phyloP scores from a whole-genome alignment of 139 green algal genomes.

The Medakamo hakoo region DNA sequence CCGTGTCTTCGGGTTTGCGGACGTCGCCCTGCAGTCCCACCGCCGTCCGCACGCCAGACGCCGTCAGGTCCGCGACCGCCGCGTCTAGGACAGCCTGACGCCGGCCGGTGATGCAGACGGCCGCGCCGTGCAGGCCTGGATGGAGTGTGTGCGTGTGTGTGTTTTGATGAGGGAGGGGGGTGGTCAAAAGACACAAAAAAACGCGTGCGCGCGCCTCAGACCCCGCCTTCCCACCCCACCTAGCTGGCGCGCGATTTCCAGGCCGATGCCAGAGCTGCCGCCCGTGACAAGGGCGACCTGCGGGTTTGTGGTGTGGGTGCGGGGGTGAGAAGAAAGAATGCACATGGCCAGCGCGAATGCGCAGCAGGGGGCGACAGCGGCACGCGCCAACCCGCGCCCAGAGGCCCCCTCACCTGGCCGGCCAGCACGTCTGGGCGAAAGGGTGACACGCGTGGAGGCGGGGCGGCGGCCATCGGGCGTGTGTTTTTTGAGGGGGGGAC shows the following conservation, averaged over 20 bases:
- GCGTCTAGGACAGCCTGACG: constrained; percentile 49
- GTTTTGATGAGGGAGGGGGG: neutral
- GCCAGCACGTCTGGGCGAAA: constrained; percentile 12
- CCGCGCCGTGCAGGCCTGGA: constrained; percentile 66
- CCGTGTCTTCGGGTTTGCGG: constrained; percentile 46
- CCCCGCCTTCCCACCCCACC: too few species aligned
- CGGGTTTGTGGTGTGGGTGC: neutral
- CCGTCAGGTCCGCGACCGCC: constrained; percentile 11
- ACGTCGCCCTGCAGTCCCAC: constrained; percentile 65
- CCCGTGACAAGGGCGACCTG: constrained; percentile 71
- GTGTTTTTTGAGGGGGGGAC: too few species aligned
- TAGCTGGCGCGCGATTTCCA: constrained; percentile 71
- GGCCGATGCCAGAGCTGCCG: constrained; percentile 65
- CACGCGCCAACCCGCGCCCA: too few species aligned
- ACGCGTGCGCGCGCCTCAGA: too few species aligned
- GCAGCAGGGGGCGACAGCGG: too few species aligned
- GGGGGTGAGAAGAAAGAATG: neutral
- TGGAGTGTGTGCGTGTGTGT: too few species aligned
- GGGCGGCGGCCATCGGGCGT: too few species aligned
- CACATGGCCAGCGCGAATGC: too few species aligned
- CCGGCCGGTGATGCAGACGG: constrained; percentile 55
- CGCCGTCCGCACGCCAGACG: constrained; percentile 14
- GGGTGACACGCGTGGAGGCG: too few species aligned
- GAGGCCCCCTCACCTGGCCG: too few species aligned
- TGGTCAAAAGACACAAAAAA: neutral